Conservation (phyloP, 1,139 yeast species). For the Arxiozyma heterogenica region DNA sequence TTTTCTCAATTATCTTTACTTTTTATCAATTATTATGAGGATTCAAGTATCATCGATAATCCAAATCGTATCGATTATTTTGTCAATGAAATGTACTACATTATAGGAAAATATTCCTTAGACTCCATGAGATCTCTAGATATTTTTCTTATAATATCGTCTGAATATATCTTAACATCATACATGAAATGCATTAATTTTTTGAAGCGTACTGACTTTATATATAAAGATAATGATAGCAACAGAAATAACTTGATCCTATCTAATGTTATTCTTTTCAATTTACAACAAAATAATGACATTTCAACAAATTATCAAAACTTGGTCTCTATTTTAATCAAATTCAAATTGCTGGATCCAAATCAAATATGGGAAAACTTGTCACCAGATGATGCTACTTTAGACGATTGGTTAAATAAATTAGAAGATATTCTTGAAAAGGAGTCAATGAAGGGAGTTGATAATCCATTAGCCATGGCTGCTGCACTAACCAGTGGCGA, state of each 20-base stretch:
- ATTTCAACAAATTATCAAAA: conserved; percentile 35
- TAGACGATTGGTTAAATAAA: conserved; percentile 36
- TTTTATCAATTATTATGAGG: conserved; percentile 38
- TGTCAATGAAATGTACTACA: conserved; percentile 43
- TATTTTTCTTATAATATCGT: conserved; percentile 44
- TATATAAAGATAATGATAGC: conserved; percentile 42
- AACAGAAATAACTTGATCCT: conserved; percentile 37
- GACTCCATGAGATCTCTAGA: conserved; percentile 72
- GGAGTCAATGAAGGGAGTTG: conserved; percentile 54
- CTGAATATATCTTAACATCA: conserved; percentile 39
- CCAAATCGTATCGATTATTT: conserved; percentile 37
- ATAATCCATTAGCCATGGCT: conserved; percentile 79
- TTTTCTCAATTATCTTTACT: conserved; percentile 58
- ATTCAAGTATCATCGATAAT: conserved; percentile 33
- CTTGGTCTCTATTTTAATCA: conserved; percentile 50
- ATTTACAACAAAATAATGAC: conserved; percentile 30
- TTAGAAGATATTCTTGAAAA: conserved; percentile 50
- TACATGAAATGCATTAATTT: conserved; percentile 42
- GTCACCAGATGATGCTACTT: conserved; percentile 34
- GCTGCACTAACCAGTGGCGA: conserved; percentile 73
- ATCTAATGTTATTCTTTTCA: conserved; percentile 52
- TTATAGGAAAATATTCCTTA: conserved; percentile 69
- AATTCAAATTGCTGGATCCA: conserved; percentile 59
- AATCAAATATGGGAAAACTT: conserved; percentile 53
- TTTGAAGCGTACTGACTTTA: conserved; percentile 49